Percentiles rank a stretch among this genome's conserved stretches.
These are phyloP conservation scores for Calonectria crousiana DNA, from an alignment of 2,329 filamentous ascomycete genomes.

Conservation along the genomic window DNA sequence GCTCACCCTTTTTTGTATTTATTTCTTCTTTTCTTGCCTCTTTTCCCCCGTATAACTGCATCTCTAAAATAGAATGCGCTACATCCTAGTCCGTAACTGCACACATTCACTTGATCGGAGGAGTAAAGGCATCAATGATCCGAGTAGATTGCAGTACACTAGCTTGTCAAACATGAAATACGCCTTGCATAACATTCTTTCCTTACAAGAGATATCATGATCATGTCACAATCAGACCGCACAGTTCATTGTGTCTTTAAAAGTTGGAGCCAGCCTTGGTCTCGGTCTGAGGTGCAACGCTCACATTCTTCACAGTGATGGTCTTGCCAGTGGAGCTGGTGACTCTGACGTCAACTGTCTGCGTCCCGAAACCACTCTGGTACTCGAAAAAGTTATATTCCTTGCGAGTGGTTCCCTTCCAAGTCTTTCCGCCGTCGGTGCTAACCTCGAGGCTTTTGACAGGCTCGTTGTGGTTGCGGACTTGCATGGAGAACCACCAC, in stretches of 20 bases:
- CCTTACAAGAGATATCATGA: background rate
- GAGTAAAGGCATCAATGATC: background rate
- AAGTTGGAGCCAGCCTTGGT: slow-evolving; percentile 49
- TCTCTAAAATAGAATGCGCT: no score
- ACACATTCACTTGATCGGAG: no score
- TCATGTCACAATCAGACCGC: background rate
- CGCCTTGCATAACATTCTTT: background rate
- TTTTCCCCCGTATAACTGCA: no score
- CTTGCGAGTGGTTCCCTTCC: slow-evolving; percentile 66
- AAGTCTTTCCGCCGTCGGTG: slow-evolving; percentile 70
- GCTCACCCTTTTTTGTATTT: no score
- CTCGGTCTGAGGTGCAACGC: slow-evolving; percentile 50
- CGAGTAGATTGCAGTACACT: background rate
- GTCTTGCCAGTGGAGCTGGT: slow-evolving; percentile 65
- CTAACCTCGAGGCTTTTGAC: slow-evolving; percentile 71
- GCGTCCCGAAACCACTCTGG: slow-evolving; percentile 65
- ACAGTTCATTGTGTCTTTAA: slow-evolving; percentile 5
- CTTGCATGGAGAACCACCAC: slow-evolving; percentile 64
- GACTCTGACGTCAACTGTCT: slow-evolving; percentile 66
- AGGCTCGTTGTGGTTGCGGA: slow-evolving; percentile 71
- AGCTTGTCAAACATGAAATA: background rate
- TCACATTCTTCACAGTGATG: slow-evolving; percentile 64
- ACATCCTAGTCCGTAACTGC: no score
- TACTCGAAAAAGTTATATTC: slow-evolving; percentile 75
- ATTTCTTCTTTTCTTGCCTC: no score